These are phyloP conservation scores for Globisporangium mamillatum DNA, from an alignment of 352 stramenopile species.

Conservation along the genomic window DNA sequence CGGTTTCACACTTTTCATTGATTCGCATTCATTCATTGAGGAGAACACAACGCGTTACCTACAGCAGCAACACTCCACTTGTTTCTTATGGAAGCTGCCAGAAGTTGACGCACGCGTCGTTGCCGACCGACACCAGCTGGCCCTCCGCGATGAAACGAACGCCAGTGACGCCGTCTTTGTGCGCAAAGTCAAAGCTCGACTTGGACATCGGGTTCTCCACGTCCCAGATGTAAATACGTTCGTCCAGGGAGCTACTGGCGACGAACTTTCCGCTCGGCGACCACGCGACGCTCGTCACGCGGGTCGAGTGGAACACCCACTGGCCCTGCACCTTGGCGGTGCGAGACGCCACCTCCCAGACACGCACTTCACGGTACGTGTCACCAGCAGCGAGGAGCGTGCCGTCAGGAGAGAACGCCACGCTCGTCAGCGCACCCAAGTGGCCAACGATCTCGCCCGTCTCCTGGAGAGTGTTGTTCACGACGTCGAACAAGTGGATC, in stretches of 20 bases:
- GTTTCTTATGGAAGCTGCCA: constrained; percentile 45
- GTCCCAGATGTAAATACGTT: constrained; percentile 97
- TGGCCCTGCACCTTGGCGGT: constrained; percentile 85
- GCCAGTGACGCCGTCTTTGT: constrained; percentile 79
- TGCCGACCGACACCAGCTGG: constrained; percentile 75
- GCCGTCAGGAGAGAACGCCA: constrained; percentile 87
- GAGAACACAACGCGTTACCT: background rate
- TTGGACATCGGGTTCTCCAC: constrained; percentile 72
- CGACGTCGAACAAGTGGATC: constrained; percentile 84
- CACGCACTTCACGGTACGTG: constrained; percentile 86
- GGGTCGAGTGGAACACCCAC: constrained; percentile 97
- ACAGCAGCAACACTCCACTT: background rate
- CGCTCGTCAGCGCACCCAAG: constrained; percentile 64
- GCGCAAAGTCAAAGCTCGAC: constrained; percentile 68
- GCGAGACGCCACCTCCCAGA: constrained; percentile 84
- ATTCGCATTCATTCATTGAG: background rate
- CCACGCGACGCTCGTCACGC: constrained; percentile 93
- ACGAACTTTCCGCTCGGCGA: constrained; percentile 89
- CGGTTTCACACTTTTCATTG: background rate
- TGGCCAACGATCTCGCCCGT: constrained; percentile 66
- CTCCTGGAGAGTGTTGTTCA: constrained; percentile 63
- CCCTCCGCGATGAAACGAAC: constrained; percentile 72
- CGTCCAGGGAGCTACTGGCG: constrained; percentile 91
- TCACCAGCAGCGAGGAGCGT: constrained; percentile 83
- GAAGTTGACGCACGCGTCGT: constrained; percentile 79